Percentiles rank a stretch among this genome's conserved stretches.
Evolutionary conservation across 495 filamentous ascomycete species (phyloP).

Genomic region (Tuber aestivum): DNA sequence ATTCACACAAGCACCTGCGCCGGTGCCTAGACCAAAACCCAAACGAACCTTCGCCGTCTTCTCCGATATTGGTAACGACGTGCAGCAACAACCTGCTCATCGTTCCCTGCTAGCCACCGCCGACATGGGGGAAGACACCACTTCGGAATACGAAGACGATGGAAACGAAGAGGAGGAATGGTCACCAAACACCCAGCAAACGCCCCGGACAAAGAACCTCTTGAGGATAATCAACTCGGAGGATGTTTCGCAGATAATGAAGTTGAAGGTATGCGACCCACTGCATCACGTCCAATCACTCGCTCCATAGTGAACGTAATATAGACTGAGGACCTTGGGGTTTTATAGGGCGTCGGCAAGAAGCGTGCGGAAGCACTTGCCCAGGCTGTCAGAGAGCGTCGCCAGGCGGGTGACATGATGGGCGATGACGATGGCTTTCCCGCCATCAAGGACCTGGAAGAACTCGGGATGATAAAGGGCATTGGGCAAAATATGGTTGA

Average conservation of each 20-base stretch:
- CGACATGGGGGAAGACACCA: conserved; percentile 18
- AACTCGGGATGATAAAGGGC: conserved; percentile 37
- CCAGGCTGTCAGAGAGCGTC: conserved; percentile 27
- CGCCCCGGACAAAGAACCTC: conserved; percentile 64
- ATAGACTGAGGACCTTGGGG: background rate
- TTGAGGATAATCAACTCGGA: conserved; percentile 81
- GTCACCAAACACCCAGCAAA: conserved; percentile 44
- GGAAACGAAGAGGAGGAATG: conserved; percentile 42
- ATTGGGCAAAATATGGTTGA: conserved; percentile 34
- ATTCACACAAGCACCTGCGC: conserved; percentile 28
- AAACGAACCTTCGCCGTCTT: conserved; percentile 37
- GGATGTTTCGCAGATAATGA: conserved; percentile 62
- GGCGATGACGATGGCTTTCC: conserved; percentile 32
- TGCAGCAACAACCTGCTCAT: conserved; percentile 26
- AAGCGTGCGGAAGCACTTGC: conserved; percentile 37
- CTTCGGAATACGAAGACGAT: conserved; percentile 42
- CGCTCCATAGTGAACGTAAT: background rate
- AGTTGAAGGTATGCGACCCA: conserved; percentile 54
- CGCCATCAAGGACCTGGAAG: conserved; percentile 36
- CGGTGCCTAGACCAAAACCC: conserved; percentile 14
- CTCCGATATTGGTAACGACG: conserved; percentile 22
- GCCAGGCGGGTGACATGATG: conserved; percentile 14
- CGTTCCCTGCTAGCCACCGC: conserved; percentile 33
- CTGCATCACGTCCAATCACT: conserved; percentile 5
- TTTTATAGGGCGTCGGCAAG: conserved; percentile 32